Percentiles rank a stretch among this genome's conserved stretches.
Evolutionary conservation across 148 eudicot species (phyloP).

Genomic region (Fagopyrum esculentum): DNA sequence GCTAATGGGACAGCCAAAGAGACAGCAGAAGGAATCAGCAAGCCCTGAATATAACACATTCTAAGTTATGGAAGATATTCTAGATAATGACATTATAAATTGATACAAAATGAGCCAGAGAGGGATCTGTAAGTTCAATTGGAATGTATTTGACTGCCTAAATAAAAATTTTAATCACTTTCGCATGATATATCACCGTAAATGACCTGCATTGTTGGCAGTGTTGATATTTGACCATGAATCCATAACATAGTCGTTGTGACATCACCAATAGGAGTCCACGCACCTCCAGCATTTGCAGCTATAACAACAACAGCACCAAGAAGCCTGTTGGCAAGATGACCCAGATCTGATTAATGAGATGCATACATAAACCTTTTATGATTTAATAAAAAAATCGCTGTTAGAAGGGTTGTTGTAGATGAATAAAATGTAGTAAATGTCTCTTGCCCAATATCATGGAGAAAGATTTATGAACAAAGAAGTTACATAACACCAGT

Average conservation of each 20-base stretch:
- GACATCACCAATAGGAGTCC: slow-evolving; percentile 99
- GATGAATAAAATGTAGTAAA: neutral
- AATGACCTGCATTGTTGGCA: slow-evolving; percentile 83
- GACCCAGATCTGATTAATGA: no score
- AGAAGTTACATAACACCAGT: neutral
- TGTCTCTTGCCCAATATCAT: neutral
- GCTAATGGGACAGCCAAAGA: slow-evolving; percentile 95
- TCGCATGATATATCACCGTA: neutral
- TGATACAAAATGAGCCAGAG: no score
- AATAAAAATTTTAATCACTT: no score
- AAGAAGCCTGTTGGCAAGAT: slow-evolving; percentile 52
- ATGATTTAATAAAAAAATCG: neutral
- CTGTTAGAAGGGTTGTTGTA: neutral
- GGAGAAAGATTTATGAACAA: neutral
- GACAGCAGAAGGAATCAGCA: slow-evolving; percentile 59
- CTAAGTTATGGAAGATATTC: neutral
- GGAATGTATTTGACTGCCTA: neutral
- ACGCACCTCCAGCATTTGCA: slow-evolving; percentile 99
- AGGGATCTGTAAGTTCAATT: neutral
- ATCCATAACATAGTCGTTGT: slow-evolving; percentile 99
- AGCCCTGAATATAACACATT: slow-evolving; percentile 34
- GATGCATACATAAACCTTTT: no score
- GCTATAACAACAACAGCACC: slow-evolving; percentile 97
- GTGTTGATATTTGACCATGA: slow-evolving; percentile 94
- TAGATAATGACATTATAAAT: no score